Conservation (phyloP, 2,329 filamentous ascomycete genomes). For the Colletotrichum phormii region DNA sequence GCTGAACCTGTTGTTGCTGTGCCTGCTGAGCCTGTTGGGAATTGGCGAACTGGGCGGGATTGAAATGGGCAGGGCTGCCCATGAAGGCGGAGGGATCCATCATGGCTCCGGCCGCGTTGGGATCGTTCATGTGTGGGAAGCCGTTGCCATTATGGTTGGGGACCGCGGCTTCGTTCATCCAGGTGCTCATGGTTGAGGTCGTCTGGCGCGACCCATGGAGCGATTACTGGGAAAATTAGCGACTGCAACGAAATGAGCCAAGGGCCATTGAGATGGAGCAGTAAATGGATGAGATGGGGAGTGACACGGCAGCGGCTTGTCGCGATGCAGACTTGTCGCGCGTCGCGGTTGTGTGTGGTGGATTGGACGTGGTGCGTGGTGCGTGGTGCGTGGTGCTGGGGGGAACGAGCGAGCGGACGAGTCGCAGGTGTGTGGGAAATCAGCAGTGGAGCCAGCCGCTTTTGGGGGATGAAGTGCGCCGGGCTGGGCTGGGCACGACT, state of each 20-base stretch:
- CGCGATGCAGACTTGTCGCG: slow-evolving; percentile 36
- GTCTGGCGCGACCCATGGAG: slow-evolving; percentile 61
- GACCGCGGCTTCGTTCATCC: slow-evolving; percentile 77
- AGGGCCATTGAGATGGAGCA: slow-evolving; percentile 56
- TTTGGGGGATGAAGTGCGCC: slow-evolving; percentile 10
- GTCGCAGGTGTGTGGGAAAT: slow-evolving; percentile 30
- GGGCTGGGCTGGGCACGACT: slow-evolving; percentile 3
- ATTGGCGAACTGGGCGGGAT: slow-evolving; percentile 66
- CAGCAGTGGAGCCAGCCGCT: slow-evolving; percentile 34
- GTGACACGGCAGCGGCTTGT: slow-evolving; percentile 54
- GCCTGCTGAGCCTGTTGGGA: slow-evolving; percentile 51
- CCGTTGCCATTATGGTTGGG: slow-evolving; percentile 78
- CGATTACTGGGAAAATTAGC: slow-evolving; percentile 58
- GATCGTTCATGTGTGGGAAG: slow-evolving; percentile 74
- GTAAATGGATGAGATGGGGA: slow-evolving; percentile 40
- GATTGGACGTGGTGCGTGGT: slow-evolving; percentile 43
- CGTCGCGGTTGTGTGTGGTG: slow-evolving; percentile 44
- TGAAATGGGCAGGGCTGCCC: slow-evolving; percentile 70
- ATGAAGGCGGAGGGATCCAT: slow-evolving; percentile 76
- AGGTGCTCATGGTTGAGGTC: slow-evolving; percentile 74
- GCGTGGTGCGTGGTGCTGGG: slow-evolving; percentile 6
- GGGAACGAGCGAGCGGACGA: slow-evolving; percentile 29
- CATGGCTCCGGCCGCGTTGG: slow-evolving; percentile 67
- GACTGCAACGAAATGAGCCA: slow-evolving; percentile 52
- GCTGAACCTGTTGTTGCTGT: slow-evolving; percentile 36